These are phyloP conservation scores for Lizonia empirigonia DNA, from an alignment of 2,329 filamentous ascomycete species.

Conservation along the genomic window DNA sequence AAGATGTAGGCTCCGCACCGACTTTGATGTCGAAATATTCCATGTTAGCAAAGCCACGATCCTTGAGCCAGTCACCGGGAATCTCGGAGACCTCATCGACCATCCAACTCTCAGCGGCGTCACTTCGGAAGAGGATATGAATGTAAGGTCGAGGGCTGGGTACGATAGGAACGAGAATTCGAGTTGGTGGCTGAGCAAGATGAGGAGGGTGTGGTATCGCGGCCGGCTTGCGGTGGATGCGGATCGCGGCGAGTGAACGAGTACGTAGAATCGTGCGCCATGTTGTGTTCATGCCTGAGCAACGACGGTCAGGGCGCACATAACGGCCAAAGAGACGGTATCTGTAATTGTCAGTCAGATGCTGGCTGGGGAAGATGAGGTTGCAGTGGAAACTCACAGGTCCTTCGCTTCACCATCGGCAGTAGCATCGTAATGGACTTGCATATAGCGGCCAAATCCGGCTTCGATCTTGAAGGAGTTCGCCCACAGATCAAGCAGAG, in stretches of 20 bases:
- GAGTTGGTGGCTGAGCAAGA: not conserved
- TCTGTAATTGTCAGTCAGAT: slow-evolving; percentile 10
- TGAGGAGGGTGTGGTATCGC: not conserved
- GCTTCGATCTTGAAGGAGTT: slow-evolving; percentile 37
- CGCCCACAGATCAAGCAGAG: slow-evolving; percentile 37
- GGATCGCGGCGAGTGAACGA: slow-evolving; percentile 26
- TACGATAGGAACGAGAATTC: not conserved
- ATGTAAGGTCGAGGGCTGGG: slow-evolving; percentile 24
- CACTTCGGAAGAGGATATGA: slow-evolving; percentile 32
- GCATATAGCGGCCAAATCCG: slow-evolving; percentile 38
- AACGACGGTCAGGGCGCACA: slow-evolving; percentile 28
- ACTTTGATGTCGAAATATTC: slow-evolving; percentile 39
- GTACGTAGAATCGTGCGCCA: slow-evolving; percentile 34
- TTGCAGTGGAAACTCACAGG: slow-evolving; percentile 24
- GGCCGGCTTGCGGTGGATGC: slow-evolving; percentile 30
- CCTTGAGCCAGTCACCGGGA: slow-evolving; percentile 25
- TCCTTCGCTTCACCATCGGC: slow-evolving; percentile 43
- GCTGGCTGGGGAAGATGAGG: too few species aligned
- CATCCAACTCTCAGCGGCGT: slow-evolving; percentile 35
- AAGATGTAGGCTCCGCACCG: slow-evolving; percentile 15
- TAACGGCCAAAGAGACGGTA: slow-evolving; percentile 40
- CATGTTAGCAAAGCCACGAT: slow-evolving; percentile 32
- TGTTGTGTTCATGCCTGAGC: slow-evolving; percentile 26
- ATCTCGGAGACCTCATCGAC: slow-evolving; percentile 10
- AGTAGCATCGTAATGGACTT: slow-evolving; percentile 17